Evolutionary conservation across 2,329 filamentous ascomycete genomes (phyloP).

Genomic region (Pseudogymnoascus destructans): DNA sequence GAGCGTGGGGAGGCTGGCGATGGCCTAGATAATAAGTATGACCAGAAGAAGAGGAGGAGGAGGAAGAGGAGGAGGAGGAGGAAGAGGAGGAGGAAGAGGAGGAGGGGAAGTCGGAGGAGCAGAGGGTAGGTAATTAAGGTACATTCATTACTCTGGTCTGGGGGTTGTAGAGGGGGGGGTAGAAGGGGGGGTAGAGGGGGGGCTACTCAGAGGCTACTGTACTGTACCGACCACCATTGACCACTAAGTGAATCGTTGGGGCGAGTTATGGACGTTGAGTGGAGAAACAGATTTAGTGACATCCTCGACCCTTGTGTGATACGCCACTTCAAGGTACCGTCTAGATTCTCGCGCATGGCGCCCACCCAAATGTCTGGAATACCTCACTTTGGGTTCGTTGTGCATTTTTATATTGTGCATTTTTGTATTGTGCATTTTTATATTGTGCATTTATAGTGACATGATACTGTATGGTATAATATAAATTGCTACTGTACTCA

Average conservation of each 20-base stretch:
- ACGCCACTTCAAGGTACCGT: conserved; percentile 1
- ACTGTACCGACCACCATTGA: neutral
- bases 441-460: neutral
- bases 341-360: neutral
- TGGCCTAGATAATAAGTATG: conserved; percentile 20
- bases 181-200: neutral
- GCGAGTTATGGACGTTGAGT: neutral
- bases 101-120: neutral
- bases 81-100: too few species aligned
- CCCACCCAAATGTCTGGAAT: neutral
- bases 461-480: neutral
- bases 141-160: too few species aligned
- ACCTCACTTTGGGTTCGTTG: neutral
- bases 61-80: conserved; percentile 10
- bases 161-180: too few species aligned
- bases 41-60: conserved; percentile 13
- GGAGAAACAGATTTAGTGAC: neutral
- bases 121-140: neutral
- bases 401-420: neutral
- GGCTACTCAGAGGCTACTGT: too few species aligned
- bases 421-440: neutral
- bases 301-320: conserved; percentile 3
- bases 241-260: neutral
- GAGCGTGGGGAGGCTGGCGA: conserved; percentile 20
- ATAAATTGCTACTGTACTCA: neutral